Evolutionary conservation across 257 asterid species (phyloP).

Genomic region (Ajuga chamaepitys): DNA sequence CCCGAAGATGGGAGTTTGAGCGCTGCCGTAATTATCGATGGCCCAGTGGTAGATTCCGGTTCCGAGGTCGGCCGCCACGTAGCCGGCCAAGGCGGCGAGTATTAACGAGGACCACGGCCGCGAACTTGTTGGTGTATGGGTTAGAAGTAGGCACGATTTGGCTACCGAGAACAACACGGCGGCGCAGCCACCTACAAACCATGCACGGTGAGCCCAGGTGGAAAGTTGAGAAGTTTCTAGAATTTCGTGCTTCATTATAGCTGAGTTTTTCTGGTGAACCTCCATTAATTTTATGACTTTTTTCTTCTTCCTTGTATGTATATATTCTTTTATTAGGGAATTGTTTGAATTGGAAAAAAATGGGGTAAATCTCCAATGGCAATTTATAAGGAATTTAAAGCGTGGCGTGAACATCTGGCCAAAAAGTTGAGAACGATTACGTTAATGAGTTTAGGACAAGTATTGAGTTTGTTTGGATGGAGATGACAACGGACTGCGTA

Average conservation of each 20-base stretch:
- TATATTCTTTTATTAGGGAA: background rate
- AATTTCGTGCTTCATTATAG: too few species aligned
- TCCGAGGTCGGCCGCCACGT: constrained; percentile 29
- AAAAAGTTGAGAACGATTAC: too few species aligned
- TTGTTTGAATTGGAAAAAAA: background rate
- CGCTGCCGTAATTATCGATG: constrained; percentile 39
- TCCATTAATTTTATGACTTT: background rate
- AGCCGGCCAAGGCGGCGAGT: constrained; percentile 18
- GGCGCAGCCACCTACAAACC: constrained; percentile 28
- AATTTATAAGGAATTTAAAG: background rate
- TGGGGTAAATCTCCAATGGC: background rate
- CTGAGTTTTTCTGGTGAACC: background rate
- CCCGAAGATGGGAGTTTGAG: constrained; percentile 30
- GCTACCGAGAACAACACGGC: constrained; percentile 18
- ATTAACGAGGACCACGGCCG: constrained; percentile 4
- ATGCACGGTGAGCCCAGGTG: constrained; percentile 30
- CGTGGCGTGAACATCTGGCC: background rate
- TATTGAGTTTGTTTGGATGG: too few species aligned
- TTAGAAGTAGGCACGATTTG: constrained; percentile 14
- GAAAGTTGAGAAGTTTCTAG: constrained; percentile 19
- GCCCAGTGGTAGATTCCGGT: constrained; percentile 46
- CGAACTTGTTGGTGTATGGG: background rate
- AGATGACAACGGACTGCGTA: too few species aligned
- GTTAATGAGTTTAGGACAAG: too few species aligned
- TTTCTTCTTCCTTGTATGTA: too few species aligned